Conservation (phyloP, 129 eudicot species). For the Centella asiatica region DNA sequence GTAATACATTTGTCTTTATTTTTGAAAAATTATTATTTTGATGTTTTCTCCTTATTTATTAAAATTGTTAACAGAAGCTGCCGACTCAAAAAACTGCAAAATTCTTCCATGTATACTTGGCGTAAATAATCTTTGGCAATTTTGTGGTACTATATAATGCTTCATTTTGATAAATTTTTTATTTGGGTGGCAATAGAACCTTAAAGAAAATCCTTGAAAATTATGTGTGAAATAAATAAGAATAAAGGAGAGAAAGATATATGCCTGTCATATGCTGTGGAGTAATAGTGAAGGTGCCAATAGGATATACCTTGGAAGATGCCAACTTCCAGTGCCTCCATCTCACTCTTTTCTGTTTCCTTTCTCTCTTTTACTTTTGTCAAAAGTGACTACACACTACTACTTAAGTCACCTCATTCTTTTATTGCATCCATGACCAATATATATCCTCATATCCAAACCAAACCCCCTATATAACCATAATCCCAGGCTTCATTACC, state of each 20-base stretch:
- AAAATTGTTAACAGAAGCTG: no score
- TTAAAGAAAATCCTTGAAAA: neutral
- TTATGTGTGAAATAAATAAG: no score
- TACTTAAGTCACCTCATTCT: constrained; percentile 30
- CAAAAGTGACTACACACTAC: constrained; percentile 23
- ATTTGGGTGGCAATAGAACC: neutral
- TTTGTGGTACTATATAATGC: no score
- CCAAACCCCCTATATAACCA: constrained; percentile 19
- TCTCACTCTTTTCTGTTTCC: constrained; percentile 1
- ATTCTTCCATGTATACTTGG: no score
- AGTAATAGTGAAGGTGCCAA: constrained; percentile 24
- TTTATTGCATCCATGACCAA: constrained; percentile 23
- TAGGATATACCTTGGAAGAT: constrained; percentile 54
- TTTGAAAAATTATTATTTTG: no score
- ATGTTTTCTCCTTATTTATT: no score
- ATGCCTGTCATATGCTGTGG: constrained; percentile 21
- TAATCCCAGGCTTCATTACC: constrained; percentile 11
- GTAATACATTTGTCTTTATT: no score
- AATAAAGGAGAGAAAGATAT: neutral
- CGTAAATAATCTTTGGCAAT: no score
- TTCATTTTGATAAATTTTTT: no score
- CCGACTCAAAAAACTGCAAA: no score
- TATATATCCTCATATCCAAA: no score
- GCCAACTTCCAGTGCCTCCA: constrained; percentile 20
- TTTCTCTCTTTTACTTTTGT: constrained; percentile 17